Conservation (phyloP, 805 yeast species). For the Ogataea populi-albae region DNA sequence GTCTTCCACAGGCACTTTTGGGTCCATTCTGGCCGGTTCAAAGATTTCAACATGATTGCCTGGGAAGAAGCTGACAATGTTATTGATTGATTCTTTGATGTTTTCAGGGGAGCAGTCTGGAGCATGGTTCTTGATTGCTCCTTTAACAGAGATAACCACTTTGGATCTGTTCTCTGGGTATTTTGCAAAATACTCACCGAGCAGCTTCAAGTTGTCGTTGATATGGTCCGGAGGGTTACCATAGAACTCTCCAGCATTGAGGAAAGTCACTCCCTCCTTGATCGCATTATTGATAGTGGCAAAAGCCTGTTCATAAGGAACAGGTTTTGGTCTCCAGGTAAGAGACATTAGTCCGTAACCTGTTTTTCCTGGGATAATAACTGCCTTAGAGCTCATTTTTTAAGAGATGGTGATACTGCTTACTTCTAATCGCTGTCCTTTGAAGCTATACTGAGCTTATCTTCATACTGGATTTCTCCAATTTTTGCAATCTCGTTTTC, state of each 20-base stretch:
- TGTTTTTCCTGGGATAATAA: slow-evolving; percentile 25
- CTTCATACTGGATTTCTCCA: no score
- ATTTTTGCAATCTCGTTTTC: no score
- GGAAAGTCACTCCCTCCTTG: slow-evolving; percentile 45
- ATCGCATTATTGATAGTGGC: slow-evolving; percentile 53
- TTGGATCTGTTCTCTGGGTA: slow-evolving; percentile 56
- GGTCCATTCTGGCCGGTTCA: slow-evolving; percentile 72
- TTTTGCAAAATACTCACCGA: slow-evolving; percentile 55
- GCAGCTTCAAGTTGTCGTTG: slow-evolving; percentile 50
- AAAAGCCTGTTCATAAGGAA: slow-evolving; percentile 51
- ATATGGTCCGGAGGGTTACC: slow-evolving; percentile 46
- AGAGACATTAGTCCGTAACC: slow-evolving; percentile 85
- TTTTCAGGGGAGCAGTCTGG: slow-evolving; percentile 54
- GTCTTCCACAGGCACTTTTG: slow-evolving; percentile 53
- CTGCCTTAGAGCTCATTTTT: not conserved
- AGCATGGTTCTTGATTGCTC: slow-evolving; percentile 41
- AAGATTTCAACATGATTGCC: slow-evolving; percentile 48
- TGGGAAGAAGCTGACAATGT: slow-evolving; percentile 40
- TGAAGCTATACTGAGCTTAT: no score
- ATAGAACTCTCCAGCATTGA: slow-evolving; percentile 80
- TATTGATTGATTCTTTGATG: slow-evolving; percentile 47
- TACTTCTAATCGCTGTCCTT: no score
- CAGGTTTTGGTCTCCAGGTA: slow-evolving; percentile 64
- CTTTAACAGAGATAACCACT: slow-evolving; percentile 66
- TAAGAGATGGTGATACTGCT: not conserved